phyloP scores from a whole-genome alignment of 202 grass and related monocot species.

The Saccharum hybrid region DNA sequence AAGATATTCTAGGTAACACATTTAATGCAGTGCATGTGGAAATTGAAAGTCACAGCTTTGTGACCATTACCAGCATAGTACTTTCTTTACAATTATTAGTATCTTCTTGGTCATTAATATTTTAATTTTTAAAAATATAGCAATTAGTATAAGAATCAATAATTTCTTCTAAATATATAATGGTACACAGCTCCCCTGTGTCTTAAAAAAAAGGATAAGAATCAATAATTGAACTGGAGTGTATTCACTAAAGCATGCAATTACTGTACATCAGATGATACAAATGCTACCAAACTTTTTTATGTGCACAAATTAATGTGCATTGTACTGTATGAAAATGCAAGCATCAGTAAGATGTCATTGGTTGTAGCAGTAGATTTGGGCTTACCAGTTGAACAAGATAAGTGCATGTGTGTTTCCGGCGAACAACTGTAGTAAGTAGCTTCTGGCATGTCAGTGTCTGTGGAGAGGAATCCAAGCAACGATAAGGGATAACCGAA shows the following conservation, averaged over 20 bases:
- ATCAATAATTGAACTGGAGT: background rate
- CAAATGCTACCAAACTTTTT: conserved; percentile 19
- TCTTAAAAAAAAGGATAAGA: background rate
- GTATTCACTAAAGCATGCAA: conserved; percentile 23
- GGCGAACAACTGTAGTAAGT: conserved; percentile 79
- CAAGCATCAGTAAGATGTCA: conserved; percentile 7
- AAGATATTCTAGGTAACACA: conserved; percentile 1
- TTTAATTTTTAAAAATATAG: background rate
- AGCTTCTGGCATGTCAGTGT: conserved; percentile 87
- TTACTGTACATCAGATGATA: conserved; percentile 10
- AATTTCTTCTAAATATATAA: conserved; percentile 3
- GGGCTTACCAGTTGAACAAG: conserved; percentile 88
- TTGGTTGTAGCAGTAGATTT: conserved; percentile 34
- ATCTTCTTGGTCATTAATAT: background rate
- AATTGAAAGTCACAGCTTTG: background rate
- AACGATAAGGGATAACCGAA: conserved; percentile 53
- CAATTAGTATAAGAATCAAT: conserved; percentile 28
- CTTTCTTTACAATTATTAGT: background rate
- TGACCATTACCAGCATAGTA: conserved; percentile 10
- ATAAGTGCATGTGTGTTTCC: conserved; percentile 77
- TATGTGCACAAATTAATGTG: conserved; percentile 11
- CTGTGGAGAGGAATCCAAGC: conserved; percentile 62
- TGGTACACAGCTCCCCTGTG: background rate
- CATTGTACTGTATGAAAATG: conserved; percentile 11
- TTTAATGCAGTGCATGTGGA: conserved; percentile 27